Evolutionary conservation across 1,139 yeast genomes (phyloP).

Genomic region (Pichia sp.): DNA sequence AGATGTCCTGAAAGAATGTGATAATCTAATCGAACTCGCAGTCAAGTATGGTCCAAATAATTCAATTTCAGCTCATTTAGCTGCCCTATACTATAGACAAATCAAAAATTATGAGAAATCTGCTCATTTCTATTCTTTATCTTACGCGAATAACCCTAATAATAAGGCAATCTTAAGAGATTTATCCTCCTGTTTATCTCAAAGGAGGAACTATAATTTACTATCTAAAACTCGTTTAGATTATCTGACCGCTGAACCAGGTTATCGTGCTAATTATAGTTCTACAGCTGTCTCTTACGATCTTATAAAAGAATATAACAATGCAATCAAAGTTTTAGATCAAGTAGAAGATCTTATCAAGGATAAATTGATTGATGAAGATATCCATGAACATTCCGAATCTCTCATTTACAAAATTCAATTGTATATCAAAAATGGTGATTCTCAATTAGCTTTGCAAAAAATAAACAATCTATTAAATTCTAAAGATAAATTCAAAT

Average conservation of each 20-base stretch:
- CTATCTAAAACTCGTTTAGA: constrained; percentile 58
- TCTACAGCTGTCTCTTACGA: constrained; percentile 82
- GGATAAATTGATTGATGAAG: constrained; percentile 60
- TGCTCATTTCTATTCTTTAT: constrained; percentile 69
- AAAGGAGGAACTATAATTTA: constrained; percentile 63
- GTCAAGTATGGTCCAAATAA: constrained; percentile 45
- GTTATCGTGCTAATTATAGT: constrained; percentile 89
- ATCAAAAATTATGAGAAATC: constrained; percentile 69
- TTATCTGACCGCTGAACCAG: constrained; percentile 70
- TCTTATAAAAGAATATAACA: constrained; percentile 55
- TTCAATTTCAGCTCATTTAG: constrained; percentile 74
- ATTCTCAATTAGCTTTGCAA: constrained; percentile 55
- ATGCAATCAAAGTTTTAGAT: constrained; percentile 63
- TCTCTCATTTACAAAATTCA: constrained; percentile 66
- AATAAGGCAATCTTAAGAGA: constrained; percentile 80
- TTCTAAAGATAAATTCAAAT: constrained; percentile 11
- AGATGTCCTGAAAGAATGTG: constrained; percentile 52
- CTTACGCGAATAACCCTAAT: constrained; percentile 70
- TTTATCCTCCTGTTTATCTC: constrained; percentile 71
- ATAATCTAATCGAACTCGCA: constrained; percentile 53
- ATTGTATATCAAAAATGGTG: constrained; percentile 58
- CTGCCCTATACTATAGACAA: constrained; percentile 76
- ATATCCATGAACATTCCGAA: constrained; percentile 74
- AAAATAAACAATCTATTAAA: constrained; percentile 38
- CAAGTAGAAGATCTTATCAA: constrained; percentile 69